Conservation (phyloP, 257 asterid species). For the Handroanthus guayacan region DNA sequence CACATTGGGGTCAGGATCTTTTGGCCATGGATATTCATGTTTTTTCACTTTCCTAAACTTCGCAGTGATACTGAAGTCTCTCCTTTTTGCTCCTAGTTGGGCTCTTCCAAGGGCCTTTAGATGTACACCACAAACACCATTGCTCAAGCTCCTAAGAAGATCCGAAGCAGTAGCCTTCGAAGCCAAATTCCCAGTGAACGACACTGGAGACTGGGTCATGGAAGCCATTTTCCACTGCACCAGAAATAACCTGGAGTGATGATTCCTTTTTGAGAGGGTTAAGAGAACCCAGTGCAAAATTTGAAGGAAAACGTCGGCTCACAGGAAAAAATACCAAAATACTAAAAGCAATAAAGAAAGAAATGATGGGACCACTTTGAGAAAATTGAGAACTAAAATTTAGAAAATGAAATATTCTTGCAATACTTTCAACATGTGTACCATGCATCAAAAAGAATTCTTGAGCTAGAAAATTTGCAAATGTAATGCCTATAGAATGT, state of each 20-base stretch:
- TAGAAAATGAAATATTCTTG: conserved; percentile 6
- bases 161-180: conserved; percentile 71
- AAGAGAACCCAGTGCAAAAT: neutral
- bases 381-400: neutral
- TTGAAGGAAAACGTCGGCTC: conserved; percentile 1
- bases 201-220: conserved; percentile 59
- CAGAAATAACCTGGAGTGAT: conserved; percentile 24
- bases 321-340: neutral
- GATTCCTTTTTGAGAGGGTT: conserved; percentile 16
- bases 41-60: conserved; percentile 72
- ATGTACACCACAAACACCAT: conserved; percentile 71
- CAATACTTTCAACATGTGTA: conserved; percentile 7
- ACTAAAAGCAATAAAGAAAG: neutral
- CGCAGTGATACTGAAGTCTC: conserved; percentile 64
- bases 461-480: neutral
- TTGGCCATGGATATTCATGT: conserved; percentile 87
- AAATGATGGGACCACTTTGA: neutral
- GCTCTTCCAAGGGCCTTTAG: conserved; percentile 71
- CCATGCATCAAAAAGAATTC: conserved; percentile 10
- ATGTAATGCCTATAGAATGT: conserved; percentile 4
- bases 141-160: conserved; percentile 74
- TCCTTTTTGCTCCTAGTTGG: conserved; percentile 58
- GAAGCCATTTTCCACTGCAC: conserved; percentile 62
- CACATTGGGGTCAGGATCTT: conserved; percentile 82
- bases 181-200: conserved; percentile 63